Conservation (phyloP, 306 rosid genomes). For the Ammopiptanthus mongolicus region DNA sequence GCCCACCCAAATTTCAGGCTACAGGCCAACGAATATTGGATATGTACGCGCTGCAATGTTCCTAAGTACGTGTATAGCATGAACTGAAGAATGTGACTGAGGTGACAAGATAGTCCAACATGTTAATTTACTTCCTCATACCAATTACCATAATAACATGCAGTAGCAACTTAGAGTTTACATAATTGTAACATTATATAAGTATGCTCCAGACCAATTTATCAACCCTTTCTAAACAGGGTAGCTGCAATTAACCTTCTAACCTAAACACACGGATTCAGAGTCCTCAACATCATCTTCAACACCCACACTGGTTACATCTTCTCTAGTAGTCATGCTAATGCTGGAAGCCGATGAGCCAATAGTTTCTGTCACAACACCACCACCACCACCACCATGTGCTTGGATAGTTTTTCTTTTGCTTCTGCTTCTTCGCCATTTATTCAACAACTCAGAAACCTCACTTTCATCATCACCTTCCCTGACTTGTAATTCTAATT, state of each 20-base stretch:
- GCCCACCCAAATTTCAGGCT: not conserved
- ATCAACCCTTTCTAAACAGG: not conserved
- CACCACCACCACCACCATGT: not conserved
- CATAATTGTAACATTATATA: not conserved
- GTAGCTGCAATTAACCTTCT: not conserved
- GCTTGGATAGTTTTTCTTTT: slow-evolving; percentile 49
- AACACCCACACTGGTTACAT: slow-evolving; percentile 24
- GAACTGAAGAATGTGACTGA: too few species aligned
- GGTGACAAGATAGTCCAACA: not conserved
- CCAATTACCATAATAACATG: not conserved
- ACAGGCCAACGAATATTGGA: not conserved
- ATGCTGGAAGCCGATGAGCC: slow-evolving; percentile 56
- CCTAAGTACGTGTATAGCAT: not conserved
- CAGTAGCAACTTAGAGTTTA: not conserved
- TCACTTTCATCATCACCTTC: slow-evolving; percentile 43
- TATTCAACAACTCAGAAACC: slow-evolving; percentile 51
- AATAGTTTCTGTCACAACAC: slow-evolving; percentile 30
- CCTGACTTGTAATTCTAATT: not conserved
- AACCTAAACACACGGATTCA: slow-evolving; percentile 54
- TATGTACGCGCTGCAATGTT: not conserved
- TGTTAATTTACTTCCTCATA: not conserved
- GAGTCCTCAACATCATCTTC: slow-evolving; percentile 64
- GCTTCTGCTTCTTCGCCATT: slow-evolving; percentile 50
- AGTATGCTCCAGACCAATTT: not conserved
- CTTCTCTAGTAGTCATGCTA: slow-evolving; percentile 44